phyloP scores from a whole-genome alignment of 768 basidiomycete species.

The Naganishia kalamii region DNA sequence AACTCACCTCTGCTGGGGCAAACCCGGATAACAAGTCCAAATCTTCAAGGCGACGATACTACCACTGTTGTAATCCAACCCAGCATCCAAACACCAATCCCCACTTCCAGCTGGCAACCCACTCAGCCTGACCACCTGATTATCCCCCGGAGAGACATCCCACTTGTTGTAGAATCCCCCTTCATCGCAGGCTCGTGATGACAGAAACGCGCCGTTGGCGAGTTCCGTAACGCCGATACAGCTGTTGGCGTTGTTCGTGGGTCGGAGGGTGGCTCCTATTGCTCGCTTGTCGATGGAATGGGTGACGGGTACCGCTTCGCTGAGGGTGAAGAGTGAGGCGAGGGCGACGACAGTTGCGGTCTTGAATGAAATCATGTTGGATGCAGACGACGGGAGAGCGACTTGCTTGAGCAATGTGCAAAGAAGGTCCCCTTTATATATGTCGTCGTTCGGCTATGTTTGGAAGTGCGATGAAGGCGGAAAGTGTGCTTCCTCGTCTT shows the following conservation, averaged over 20 bases:
- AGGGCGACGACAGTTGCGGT: neutral
- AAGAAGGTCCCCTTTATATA: neutral
- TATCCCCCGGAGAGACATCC: slow-evolving; percentile 7
- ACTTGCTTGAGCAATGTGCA: too few relatives aligned
- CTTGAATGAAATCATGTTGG: slow-evolving; percentile 1
- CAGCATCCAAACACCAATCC: slow-evolving; percentile 13
- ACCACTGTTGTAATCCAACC: neutral
- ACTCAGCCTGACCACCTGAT: slow-evolving; percentile 4
- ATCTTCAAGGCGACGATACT: neutral
- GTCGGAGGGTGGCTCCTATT: neutral
- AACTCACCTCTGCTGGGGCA: slow-evolving; percentile 4
- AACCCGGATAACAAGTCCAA: neutral
- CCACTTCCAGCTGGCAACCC: slow-evolving; percentile 6
- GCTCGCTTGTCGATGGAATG: neutral
- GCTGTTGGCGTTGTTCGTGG: neutral
- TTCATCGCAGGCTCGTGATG: neutral
- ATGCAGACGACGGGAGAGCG: neutral
- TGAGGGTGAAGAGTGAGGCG: neutral
- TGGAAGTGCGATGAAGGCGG: too few relatives aligned
- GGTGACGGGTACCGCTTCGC: neutral
- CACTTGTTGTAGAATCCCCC: neutral
- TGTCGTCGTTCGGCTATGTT: neutral
- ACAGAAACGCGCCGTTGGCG: neutral
- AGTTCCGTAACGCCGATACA: neutral
- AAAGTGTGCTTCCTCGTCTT: too few relatives aligned